These are phyloP conservation scores for Lipomyces mesembrius DNA, from an alignment of 805 yeast genomes.

Conservation along the genomic window DNA sequence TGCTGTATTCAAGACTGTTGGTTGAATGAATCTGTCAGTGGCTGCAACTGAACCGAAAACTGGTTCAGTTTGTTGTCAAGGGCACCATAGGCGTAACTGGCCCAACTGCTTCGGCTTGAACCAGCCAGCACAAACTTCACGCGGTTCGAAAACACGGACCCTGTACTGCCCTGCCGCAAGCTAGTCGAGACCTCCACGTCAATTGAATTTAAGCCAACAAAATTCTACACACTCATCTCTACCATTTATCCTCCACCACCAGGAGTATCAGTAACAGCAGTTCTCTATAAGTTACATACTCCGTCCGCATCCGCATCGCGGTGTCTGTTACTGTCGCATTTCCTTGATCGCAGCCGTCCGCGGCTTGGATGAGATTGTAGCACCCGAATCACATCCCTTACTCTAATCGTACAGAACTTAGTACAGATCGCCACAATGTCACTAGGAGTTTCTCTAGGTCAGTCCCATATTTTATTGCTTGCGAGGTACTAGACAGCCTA, in stretches of 20 bases:
- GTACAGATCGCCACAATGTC: neutral
- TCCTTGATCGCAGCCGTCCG: neutral
- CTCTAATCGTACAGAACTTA: neutral
- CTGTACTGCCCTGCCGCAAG: too few relatives aligned
- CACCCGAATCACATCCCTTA: neutral
- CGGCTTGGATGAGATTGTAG: neutral
- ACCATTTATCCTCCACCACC: neutral
- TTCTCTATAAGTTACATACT: neutral
- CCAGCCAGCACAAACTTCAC: too few relatives aligned
- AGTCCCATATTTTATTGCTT: neutral
- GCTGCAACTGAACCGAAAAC: neutral
- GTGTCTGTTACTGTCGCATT: neutral
- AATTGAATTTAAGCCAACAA: neutral
- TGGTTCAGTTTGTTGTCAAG: neutral
- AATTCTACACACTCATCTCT: neutral
- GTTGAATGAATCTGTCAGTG: too few relatives aligned
- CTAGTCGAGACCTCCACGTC: too few relatives aligned
- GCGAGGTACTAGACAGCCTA: neutral
- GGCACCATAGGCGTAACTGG: neutral
- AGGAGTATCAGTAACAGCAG: neutral
- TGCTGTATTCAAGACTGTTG: too few relatives aligned
- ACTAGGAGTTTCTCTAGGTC: neutral
- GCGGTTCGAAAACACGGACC: too few relatives aligned
- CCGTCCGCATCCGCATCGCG: neutral
- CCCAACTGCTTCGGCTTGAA: too few relatives aligned